Evolutionary conservation across 2,329 filamentous ascomycete species (phyloP).

Genomic region (Camillea tinctor): DNA sequence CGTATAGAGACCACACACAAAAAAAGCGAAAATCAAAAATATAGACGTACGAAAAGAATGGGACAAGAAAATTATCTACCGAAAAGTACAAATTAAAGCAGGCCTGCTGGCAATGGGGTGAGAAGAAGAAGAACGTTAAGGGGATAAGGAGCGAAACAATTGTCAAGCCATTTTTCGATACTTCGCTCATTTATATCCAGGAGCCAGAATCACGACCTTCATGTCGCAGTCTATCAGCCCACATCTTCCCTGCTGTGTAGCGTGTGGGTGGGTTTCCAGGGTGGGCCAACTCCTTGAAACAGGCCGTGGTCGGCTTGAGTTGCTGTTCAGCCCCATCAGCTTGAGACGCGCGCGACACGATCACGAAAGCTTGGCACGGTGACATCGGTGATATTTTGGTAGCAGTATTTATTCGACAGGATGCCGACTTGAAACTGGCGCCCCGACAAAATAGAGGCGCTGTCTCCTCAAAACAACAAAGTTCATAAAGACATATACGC

Average conservation of each 20-base stretch:
- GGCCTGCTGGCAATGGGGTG: constrained; percentile 19
- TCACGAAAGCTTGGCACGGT: constrained; percentile 9
- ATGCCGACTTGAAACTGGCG: not conserved
- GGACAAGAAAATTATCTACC: constrained; percentile 10
- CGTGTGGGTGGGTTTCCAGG: constrained; percentile 14
- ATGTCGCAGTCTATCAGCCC: constrained; percentile 7
- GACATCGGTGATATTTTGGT: not conserved
- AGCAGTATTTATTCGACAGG: not conserved
- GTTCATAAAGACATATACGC: not conserved
- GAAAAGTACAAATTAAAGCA: constrained; percentile 21
- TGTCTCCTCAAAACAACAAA: not conserved
- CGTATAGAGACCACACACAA: constrained; percentile 1
- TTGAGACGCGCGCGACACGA: constrained; percentile 16
- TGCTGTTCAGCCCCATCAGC: constrained; percentile 14
- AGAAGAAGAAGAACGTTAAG: constrained; percentile 5
- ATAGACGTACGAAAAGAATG: constrained; percentile 2
- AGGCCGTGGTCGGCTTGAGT: constrained; percentile 10
- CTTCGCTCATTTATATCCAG: constrained; percentile 6
- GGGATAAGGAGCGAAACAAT: constrained; percentile 6
- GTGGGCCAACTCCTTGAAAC: constrained; percentile 14
- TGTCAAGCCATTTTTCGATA: constrained; percentile 1
- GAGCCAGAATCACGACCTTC: constrained; percentile 8
- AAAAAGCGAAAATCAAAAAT: constrained; percentile 1
- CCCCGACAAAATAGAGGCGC: not conserved
- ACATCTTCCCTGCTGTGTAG: constrained; percentile 14